These are phyloP conservation scores for Eimeria acervulina DNA, from an alignment of 169 alveolate species.

Conservation along the genomic window DNA sequence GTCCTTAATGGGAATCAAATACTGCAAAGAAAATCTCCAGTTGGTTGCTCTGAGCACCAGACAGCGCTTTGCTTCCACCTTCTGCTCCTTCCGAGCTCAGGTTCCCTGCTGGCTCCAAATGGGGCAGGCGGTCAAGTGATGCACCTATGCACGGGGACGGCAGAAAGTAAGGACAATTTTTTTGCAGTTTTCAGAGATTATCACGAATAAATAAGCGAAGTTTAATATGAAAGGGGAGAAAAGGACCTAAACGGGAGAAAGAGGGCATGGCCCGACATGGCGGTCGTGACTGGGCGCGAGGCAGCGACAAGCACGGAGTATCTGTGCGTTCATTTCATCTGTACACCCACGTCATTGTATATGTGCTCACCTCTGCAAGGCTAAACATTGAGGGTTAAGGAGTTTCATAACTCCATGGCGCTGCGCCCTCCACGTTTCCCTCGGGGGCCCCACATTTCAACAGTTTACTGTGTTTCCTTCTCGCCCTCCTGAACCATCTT, in stretches of 20 bases:
- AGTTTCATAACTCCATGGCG: neutral
- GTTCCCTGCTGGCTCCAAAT: neutral
- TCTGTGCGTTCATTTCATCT: neutral
- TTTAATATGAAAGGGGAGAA: neutral
- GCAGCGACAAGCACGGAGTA: conserved; percentile 32
- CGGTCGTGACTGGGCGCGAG: conserved; percentile 27
- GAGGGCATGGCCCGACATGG: neutral
- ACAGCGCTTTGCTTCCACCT: neutral
- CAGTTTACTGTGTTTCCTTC: neutral
- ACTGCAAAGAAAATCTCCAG: neutral
- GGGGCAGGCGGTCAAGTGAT: conserved; percentile 46
- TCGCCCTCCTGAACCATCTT: neutral
- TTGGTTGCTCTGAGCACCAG: neutral
- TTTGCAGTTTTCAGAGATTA: neutral
- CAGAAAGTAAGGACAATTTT: neutral
- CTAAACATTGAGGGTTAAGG: no score
- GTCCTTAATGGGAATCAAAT: neutral
- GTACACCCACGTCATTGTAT: neutral
- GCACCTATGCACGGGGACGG: neutral
- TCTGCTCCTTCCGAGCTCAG: neutral
- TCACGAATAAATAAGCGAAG: neutral
- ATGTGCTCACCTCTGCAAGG: neutral
- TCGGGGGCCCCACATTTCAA: conserved; percentile 71
- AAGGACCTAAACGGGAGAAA: neutral
- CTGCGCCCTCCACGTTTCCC: neutral